These are phyloP conservation scores for Chalara sp. DNA, from an alignment of 2,329 filamentous ascomycete species.

Conservation along the genomic window DNA sequence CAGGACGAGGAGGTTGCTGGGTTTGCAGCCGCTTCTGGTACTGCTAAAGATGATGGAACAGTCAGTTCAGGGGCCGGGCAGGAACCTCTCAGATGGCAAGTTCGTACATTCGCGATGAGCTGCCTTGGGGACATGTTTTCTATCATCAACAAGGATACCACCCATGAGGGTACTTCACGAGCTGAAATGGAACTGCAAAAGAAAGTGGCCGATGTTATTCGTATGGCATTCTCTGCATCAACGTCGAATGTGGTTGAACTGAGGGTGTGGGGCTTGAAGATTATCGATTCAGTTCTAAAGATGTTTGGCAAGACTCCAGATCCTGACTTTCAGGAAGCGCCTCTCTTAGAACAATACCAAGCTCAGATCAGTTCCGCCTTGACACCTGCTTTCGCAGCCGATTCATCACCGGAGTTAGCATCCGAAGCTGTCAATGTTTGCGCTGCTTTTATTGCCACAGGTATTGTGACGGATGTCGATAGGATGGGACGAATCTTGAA, in stretches of 20 bases:
- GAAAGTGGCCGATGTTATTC: conserved; percentile 84
- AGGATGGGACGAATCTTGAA: conserved; percentile 98
- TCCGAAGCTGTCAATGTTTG: conserved; percentile 96
- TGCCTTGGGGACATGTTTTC: conserved; percentile 78
- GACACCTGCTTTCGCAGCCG: conserved; percentile 90
- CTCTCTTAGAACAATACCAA: conserved; percentile 95
- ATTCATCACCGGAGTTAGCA: conserved; percentile 92
- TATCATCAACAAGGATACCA: conserved; percentile 71
- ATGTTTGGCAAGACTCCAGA: conserved; percentile 95
- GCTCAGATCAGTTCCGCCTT: conserved; percentile 95
- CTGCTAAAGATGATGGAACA: conserved; percentile 49
- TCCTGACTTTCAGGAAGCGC: conserved; percentile 95
- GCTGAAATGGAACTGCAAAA: conserved; percentile 75
- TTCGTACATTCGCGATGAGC: conserved; percentile 86
- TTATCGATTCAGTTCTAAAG: conserved; percentile 88
- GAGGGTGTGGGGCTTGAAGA: conserved; percentile 83
- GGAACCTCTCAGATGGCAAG: conserved; percentile 91
- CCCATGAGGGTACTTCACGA: conserved; percentile 69
- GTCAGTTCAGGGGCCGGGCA: conserved; percentile 54
- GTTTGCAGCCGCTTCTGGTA: conserved; percentile 69
- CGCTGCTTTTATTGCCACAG: conserved; percentile 94
- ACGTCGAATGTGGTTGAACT: conserved; percentile 89
- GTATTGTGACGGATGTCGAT: conserved; percentile 94
- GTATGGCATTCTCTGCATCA: conserved; percentile 95
- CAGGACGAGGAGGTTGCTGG: conserved; percentile 96